Evolutionary conservation across 768 basidiomycete genomes (phyloP).

Genomic region (Leccinellum rugosiceps): DNA sequence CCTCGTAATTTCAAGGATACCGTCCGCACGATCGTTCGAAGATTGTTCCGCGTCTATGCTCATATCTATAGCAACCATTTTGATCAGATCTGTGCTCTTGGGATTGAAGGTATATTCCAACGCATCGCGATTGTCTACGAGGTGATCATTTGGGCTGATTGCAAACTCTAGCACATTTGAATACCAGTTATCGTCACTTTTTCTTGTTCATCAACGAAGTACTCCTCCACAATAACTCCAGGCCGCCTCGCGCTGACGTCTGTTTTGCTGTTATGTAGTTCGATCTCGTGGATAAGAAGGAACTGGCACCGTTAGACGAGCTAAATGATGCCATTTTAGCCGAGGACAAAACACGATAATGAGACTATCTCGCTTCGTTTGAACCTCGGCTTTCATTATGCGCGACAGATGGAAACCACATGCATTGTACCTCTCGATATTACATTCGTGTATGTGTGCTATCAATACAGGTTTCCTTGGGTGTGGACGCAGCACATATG

Average conservation of each 20-base stretch:
- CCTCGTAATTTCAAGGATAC: slow-evolving; percentile 87
- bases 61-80: slow-evolving; percentile 99
- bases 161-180: slow-evolving; percentile 75
- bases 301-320: slow-evolving; percentile 91
- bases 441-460: slow-evolving; percentile 11
- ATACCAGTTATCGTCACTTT: slow-evolving; percentile 98
- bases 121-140: background rate
- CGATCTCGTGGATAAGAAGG: slow-evolving; percentile 94
- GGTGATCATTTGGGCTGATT: background rate
- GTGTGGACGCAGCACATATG: background rate
- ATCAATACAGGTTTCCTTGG: slow-evolving; percentile 11
- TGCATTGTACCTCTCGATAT: slow-evolving; percentile 10
- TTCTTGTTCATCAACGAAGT: slow-evolving; percentile 97
- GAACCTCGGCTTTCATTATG: background rate
- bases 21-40: slow-evolving; percentile 85
- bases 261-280: slow-evolving; percentile 48
- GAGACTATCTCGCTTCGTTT: background rate
- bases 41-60: slow-evolving; percentile 95
- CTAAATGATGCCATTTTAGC: slow-evolving; percentile 87
- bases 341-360: slow-evolving; percentile 44
- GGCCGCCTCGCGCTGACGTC: slow-evolving; percentile 9
- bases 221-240: slow-evolving; percentile 16
- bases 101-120: slow-evolving; percentile 79
- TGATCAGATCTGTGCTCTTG: slow-evolving; percentile 96
- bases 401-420: background rate